Evolutionary conservation across 495 filamentous ascomycete species (phyloP).

Genomic region (Penicillium antarcticum): DNA sequence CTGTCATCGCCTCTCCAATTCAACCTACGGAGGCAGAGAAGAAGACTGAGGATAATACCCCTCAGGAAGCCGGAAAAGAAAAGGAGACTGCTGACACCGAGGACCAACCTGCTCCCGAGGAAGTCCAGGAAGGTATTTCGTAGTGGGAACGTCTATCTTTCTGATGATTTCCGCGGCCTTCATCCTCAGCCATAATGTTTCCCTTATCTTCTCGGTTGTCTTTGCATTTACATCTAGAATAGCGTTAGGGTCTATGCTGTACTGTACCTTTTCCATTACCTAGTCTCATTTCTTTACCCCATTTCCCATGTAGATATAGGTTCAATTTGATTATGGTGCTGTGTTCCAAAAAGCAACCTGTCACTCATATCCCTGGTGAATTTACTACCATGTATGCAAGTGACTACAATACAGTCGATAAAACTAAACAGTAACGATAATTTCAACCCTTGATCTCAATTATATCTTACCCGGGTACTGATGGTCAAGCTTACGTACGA

Average conservation of each 20-base stretch:
- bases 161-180: background rate
- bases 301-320: constrained; percentile 24
- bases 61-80: background rate
- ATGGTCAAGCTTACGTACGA: too few relatives aligned
- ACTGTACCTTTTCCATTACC: background rate
- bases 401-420: too few relatives aligned
- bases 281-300: background rate
- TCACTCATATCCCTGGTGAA: background rate
- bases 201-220: background rate
- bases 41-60: constrained; percentile 11
- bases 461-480: too few relatives aligned
- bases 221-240: constrained; percentile 21
- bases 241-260: constrained; percentile 9
- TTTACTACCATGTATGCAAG: too few relatives aligned
- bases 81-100: constrained; percentile 1
- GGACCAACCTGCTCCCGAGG: background rate
- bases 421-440: too few relatives aligned
- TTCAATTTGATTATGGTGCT: constrained; percentile 2
- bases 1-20: constrained; percentile 19
- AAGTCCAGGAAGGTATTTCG: constrained; percentile 4
- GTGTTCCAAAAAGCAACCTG: background rate
- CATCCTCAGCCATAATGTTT: background rate
- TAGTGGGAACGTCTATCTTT: background rate
- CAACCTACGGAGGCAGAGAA: constrained; percentile 9
- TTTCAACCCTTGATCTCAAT: too few relatives aligned